Base-by-base conservation (phyloP, 176 grass and related monocot genomes). In the Hyparrhenia diplandra region DNA sequence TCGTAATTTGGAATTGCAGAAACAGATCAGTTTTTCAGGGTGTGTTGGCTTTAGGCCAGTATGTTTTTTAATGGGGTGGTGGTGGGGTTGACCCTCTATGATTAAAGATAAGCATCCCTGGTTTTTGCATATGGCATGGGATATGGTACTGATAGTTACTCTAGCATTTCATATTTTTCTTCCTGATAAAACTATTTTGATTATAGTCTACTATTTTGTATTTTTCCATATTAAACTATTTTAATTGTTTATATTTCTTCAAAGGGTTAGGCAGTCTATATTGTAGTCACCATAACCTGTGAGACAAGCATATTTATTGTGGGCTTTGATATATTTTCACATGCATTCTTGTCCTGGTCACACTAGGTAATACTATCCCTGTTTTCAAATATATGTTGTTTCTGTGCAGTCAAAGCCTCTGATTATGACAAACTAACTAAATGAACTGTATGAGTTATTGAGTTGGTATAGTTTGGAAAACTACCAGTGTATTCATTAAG, bases 131-230 rank as follows among this genome's bases (percentile, higher is more conserved):
- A 27, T 69, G 65, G 11, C 13, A 40, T 25, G 5, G 65, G 32
- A 41, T 76, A 18, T 46, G 13, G 24, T 71, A 25, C 41, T 0
- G 37, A 25, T n/a, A 52, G 54, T 64, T 31, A 31, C 9, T 61
- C 35, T 49, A 74, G 4, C 32, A 24, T 69, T 71, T 77, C 20
- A 83, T 87, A 59, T 71, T 64, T 72, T 71, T 77, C 17, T 82
- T 87, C 76, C 18, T 28, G 6, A 20, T 51, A 36, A 80, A 75
- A 46, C 14, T 43, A 30, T 27, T 18, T 42, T 43, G 4, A 43
- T 25, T 29, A 10, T 20, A 69, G 9, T 27, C 25, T 74, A 41
- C 10, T 10, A 66, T 52, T 54, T 66, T 75, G 17, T 62, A 16
- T 62, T 62, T 62, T 59, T 83, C 9, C n/a, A 58, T 12, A 58